Evolutionary conservation across 208 protist species (phyloP).

Genomic region (Tritrichomonas musculus): DNA sequence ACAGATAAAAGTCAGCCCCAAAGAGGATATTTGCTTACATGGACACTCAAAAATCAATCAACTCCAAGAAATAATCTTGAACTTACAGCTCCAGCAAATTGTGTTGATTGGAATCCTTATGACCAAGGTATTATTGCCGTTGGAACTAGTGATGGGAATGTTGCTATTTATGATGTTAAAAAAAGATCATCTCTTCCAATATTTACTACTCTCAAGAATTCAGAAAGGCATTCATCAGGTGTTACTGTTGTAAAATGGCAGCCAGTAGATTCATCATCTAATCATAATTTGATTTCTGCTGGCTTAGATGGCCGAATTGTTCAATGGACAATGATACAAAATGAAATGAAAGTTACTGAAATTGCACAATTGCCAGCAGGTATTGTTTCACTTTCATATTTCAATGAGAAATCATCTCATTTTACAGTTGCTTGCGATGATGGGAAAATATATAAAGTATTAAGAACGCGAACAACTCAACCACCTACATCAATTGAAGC

Average conservation of each 20-base stretch:
- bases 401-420: neutral
- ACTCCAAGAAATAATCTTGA: neutral
- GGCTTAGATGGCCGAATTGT: neutral
- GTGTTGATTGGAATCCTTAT: neutral
- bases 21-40: neutral
- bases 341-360: conserved; percentile 15
- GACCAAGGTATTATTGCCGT: neutral
- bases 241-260: neutral
- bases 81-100: neutral
- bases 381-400: neutral
- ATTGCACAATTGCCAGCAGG: neutral
- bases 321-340: neutral
- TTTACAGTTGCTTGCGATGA: conserved; percentile 2
- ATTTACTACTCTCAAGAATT: neutral
- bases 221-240: neutral
- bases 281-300: neutral
- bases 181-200: neutral
- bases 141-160: conserved; percentile 3
- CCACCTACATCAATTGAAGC: neutral
- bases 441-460: neutral
- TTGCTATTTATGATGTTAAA: neutral
- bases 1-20: neutral
- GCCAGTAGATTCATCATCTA: neutral
- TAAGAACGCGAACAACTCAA: neutral
- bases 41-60: conserved; percentile 28